Percentiles rank a stretch among this genome's conserved stretches.
Evolutionary conservation across 169 alveolate genomes (phyloP).

Genomic region (Cryptosporidium viatorum): DNA sequence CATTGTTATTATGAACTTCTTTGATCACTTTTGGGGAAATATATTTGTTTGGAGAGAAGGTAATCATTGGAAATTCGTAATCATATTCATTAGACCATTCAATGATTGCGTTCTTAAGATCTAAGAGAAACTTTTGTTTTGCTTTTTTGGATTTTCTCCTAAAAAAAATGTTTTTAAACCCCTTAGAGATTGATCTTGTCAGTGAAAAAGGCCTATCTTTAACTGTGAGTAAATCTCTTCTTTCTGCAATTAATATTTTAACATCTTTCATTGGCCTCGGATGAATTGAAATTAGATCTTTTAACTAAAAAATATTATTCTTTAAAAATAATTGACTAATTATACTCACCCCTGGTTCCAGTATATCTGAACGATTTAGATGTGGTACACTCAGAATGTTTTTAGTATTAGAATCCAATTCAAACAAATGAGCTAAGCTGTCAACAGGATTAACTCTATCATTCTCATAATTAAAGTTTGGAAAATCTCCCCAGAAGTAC

Average conservation of each 20-base stretch:
- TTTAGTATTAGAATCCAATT: slow-evolving; percentile 8
- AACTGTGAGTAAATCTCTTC: slow-evolving; percentile 40
- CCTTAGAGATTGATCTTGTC: slow-evolving; percentile 54
- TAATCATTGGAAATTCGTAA: slow-evolving; percentile 44
- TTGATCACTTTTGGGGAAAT: slow-evolving; percentile 6
- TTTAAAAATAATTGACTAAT: background rate
- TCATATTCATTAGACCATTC: slow-evolving; percentile 52
- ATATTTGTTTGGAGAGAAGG: slow-evolving; percentile 20
- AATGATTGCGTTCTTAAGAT: slow-evolving; percentile 20
- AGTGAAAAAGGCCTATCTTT: slow-evolving; percentile 61
- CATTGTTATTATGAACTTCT: background rate
- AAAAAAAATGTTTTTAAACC: slow-evolving; percentile 50
- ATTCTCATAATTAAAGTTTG: slow-evolving; percentile 14
- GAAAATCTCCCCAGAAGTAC: slow-evolving; percentile 66
- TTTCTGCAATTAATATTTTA: slow-evolving; percentile 31
- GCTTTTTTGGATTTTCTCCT: slow-evolving; percentile 46
- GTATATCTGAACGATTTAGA: background rate
- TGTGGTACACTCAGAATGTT: background rate
- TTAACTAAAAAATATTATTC: slow-evolving; percentile 30
- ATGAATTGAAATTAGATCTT: background rate
- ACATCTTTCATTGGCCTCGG: background rate
- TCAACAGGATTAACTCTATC: slow-evolving; percentile 50
- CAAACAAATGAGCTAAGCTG: slow-evolving; percentile 19
- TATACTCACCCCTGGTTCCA: slow-evolving; percentile 36
- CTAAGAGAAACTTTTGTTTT: slow-evolving; percentile 21